These are phyloP conservation scores for Vitis labrusca DNA, from an alignment of 164 flowering plant genomes.

Conservation along the genomic window DNA sequence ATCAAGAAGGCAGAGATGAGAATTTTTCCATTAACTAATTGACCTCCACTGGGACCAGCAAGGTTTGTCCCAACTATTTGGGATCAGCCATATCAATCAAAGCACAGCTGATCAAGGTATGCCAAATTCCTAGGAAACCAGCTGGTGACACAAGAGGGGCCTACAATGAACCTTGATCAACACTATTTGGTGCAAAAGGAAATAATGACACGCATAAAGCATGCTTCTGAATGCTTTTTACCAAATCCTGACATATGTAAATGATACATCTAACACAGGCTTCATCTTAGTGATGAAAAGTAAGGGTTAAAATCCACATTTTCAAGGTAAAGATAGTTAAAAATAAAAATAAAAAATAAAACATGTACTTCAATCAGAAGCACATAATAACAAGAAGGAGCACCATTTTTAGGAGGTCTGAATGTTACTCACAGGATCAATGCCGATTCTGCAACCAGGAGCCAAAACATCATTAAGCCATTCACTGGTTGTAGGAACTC, in stretches of 20 bases:
- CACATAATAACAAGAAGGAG: background rate
- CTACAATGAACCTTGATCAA: too few relatives aligned
- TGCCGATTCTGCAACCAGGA: constrained; percentile 88
- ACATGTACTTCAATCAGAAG: background rate
- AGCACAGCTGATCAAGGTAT: too few relatives aligned
- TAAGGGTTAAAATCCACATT: too few relatives aligned
- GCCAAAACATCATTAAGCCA: constrained; percentile 86
- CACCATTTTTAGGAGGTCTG: background rate
- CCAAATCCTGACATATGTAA: background rate
- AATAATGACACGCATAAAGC: too few relatives aligned
- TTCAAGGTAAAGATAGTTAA: background rate
- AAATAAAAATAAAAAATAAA: background rate
- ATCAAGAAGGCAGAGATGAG: background rate
- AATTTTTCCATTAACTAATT: background rate
- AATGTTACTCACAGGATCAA: constrained; percentile 84
- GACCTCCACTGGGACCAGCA: too few relatives aligned
- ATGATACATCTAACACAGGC: background rate
- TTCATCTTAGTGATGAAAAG: background rate
- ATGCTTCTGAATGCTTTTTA: background rate
- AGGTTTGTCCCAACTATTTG: too few relatives aligned
- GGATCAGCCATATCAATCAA: too few relatives aligned
- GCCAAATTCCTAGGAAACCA: too few relatives aligned
- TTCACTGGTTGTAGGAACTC: constrained; percentile 84
- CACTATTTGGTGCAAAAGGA: too few relatives aligned
- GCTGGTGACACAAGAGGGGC: too few relatives aligned